Evolutionary conservation across 2,329 filamentous ascomycete genomes (phyloP).

Genomic region (Pseudophaeomoniella oleicola): DNA sequence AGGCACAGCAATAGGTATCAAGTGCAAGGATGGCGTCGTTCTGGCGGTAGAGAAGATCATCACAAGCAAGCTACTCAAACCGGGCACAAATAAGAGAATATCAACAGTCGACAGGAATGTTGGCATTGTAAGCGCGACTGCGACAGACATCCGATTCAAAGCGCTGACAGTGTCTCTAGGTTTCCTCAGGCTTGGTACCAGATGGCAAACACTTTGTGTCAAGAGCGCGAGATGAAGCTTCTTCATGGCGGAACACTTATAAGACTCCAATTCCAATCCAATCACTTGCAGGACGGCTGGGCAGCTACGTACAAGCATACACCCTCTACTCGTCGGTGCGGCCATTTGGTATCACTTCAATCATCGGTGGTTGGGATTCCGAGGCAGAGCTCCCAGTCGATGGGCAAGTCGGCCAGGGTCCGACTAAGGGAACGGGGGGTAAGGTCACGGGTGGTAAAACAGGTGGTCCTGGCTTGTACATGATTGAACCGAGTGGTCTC

Average conservation of each 20-base stretch:
- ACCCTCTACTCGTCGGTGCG: constrained; percentile 94
- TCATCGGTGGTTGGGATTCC: constrained; percentile 85
- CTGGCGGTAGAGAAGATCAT: constrained; percentile 95
- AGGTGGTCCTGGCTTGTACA: constrained; percentile 89
- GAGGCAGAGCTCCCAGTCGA: constrained; percentile 76
- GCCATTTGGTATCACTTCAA: constrained; percentile 91
- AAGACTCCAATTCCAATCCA: constrained; percentile 84
- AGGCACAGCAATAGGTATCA: constrained; percentile 87
- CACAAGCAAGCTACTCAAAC: constrained; percentile 86
- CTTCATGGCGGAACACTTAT: constrained; percentile 82
- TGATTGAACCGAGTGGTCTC: constrained; percentile 93
- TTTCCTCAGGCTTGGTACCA: constrained; percentile 75
- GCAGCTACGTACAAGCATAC: constrained; percentile 91
- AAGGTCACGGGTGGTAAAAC: constrained; percentile 54
- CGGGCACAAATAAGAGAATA: constrained; percentile 93
- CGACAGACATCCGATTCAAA: no score
- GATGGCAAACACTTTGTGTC: constrained; percentile 92
- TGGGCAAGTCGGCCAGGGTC: constrained; percentile 75
- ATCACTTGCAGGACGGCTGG: constrained; percentile 83
- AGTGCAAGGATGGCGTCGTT: constrained; percentile 93
- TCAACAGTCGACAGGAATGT: constrained; percentile 86
- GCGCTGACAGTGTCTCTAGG: no score
- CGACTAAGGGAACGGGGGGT: constrained; percentile 65
- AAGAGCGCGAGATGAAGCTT: constrained; percentile 84
- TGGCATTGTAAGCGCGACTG: constrained; percentile 60